Conservation (phyloP, 1,284 basidiomycete genomes). For the Exobasidium rhododendri region DNA sequence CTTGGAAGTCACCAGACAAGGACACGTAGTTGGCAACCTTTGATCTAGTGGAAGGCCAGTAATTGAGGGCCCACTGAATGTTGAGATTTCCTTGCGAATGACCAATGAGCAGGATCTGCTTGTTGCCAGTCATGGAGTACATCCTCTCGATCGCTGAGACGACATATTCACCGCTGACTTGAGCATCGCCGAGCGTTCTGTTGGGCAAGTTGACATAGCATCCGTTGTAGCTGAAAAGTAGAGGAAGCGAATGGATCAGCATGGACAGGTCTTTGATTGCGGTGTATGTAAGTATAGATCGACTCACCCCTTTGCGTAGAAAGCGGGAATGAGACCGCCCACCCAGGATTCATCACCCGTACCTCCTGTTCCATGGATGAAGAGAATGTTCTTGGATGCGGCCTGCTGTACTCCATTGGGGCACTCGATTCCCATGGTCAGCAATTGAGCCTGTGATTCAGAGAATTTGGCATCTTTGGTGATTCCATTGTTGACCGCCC, state of each 20-base stretch:
- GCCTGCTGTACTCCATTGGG: constrained; percentile 12
- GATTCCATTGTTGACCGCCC: not conserved
- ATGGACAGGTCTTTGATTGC: too few relatives aligned
- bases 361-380: constrained; percentile 52
- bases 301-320: not conserved
- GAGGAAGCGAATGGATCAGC: not conserved
- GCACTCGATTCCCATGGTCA: constrained; percentile 6
- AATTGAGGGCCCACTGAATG: constrained; percentile 49
- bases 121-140: constrained; percentile 34
- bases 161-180: constrained; percentile 51
- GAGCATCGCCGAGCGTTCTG: constrained; percentile 42
- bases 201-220: constrained; percentile 51
- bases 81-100: constrained; percentile 53
- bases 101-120: constrained; percentile 47
- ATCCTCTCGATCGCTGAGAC: constrained; percentile 46
- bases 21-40: constrained; percentile 31
- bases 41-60: constrained; percentile 14
- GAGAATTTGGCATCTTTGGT: not conserved
- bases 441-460: not conserved
- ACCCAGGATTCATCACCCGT: constrained; percentile 36
- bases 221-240: constrained; percentile 49
- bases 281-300: too few relatives aligned
- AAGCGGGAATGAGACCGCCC: constrained; percentile 27
- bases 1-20: constrained; percentile 51
- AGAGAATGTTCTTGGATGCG: constrained; percentile 40